Evolutionary conservation across 2,329 filamentous ascomycete genomes (phyloP).

Genomic region (Herpotrichia juniperi): DNA sequence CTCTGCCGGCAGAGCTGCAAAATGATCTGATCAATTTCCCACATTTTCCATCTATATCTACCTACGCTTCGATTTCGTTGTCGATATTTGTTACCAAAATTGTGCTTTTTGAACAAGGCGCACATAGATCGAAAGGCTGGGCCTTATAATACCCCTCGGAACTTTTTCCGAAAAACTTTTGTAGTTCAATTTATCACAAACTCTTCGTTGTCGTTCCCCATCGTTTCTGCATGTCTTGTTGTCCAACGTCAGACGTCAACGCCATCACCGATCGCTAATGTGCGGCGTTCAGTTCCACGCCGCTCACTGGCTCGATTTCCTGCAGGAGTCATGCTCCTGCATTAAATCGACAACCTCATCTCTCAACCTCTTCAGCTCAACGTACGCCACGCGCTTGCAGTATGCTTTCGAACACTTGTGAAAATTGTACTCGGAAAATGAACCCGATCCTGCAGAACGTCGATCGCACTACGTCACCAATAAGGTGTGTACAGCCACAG

Average conservation of each 20-base stretch:
- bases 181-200: slow-evolving; percentile 35
- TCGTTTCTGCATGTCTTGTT: slow-evolving; percentile 15
- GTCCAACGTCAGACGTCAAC: slow-evolving; percentile 12
- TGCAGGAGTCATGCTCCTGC: slow-evolving; percentile 21
- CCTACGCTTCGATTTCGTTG: slow-evolving; percentile 8
- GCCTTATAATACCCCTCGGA: slow-evolving; percentile 40
- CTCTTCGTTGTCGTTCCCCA: slow-evolving; percentile 16
- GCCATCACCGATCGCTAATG: slow-evolving; percentile 23
- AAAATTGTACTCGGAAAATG: neutral
- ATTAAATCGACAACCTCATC: slow-evolving; percentile 17
- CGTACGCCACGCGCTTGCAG: neutral
- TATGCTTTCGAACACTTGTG: neutral
- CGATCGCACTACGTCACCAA: slow-evolving; percentile 13
- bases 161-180: slow-evolving; percentile 23
- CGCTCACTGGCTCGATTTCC: slow-evolving; percentile 18
- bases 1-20: slow-evolving; percentile 21
- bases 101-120: slow-evolving; percentile 35
- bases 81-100: slow-evolving; percentile 8
- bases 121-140: slow-evolving; percentile 23
- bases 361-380: neutral
- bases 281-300: slow-evolving; percentile 15
- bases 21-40: slow-evolving; percentile 13
- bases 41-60: slow-evolving; percentile 2
- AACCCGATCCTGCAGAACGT: neutral
- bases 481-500: too few species aligned